Conservation (phyloP, 148 eudicot genomes). For the Silene latifolia region DNA sequence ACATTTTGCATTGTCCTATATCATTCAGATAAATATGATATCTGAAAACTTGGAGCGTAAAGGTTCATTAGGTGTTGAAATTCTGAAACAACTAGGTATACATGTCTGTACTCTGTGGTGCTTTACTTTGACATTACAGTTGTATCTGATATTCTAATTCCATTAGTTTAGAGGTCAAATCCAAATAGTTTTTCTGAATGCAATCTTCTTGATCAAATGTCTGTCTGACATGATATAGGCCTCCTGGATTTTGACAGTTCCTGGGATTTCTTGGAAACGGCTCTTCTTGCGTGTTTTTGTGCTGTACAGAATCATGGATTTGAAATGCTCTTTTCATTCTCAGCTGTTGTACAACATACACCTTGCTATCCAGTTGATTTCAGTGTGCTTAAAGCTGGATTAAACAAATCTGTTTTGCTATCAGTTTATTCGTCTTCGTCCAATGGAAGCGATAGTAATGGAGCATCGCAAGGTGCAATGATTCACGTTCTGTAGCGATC, state of each 20-base stretch:
- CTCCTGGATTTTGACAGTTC: constrained; percentile 61
- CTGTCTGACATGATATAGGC: constrained; percentile 43
- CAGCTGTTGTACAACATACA: constrained; percentile 89
- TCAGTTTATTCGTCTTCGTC: constrained; percentile 79
- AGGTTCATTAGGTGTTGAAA: constrained; percentile 57
- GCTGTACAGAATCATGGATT: constrained; percentile 91
- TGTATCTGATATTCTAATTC: not conserved
- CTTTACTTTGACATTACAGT: not conserved
- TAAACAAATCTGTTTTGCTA: constrained; percentile 89
- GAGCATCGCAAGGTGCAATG: constrained; percentile 62
- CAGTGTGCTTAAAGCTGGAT: constrained; percentile 93
- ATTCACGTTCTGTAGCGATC: not conserved
- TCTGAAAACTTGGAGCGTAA: constrained; percentile 45
- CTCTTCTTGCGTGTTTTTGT: constrained; percentile 90
- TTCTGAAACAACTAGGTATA: constrained; percentile 79
- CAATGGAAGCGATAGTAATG: constrained; percentile 39
- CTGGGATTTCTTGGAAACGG: constrained; percentile 85
- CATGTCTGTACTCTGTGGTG: constrained; percentile 13
- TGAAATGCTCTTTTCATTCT: constrained; percentile 85
- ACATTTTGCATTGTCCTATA: constrained; percentile 84
- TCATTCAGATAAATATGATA: constrained; percentile 74
- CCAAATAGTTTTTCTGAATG: not conserved
- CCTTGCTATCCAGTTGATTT: constrained; percentile 93
- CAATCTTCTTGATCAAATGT: constrained; percentile 8
- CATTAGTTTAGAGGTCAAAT: not conserved